These are phyloP conservation scores for Sarcomyxa edulis DNA, from an alignment of 768 basidiomycete species.

Conservation along the genomic window DNA sequence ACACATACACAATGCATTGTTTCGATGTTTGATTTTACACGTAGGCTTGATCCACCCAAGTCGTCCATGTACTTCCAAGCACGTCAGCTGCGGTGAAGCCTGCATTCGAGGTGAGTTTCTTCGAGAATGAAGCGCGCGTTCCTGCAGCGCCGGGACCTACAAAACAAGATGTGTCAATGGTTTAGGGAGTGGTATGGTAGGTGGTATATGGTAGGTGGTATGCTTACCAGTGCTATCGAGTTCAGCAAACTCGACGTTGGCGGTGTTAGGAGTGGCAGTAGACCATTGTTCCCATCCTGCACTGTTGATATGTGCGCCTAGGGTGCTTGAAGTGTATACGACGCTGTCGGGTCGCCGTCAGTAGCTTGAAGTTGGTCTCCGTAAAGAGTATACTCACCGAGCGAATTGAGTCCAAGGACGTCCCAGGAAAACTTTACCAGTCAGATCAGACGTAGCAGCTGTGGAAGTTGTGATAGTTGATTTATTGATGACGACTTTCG, in stretches of 20 bases:
- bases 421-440: constrained; percentile 18
- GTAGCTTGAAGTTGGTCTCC: neutral
- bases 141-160: no score
- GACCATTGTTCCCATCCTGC: constrained; percentile 22
- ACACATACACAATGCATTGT: no score
- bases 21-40: no score
- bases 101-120: no score
- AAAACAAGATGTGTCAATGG: no score
- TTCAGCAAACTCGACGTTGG: constrained; percentile 20
- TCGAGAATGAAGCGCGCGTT: no score
- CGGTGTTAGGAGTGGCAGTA: constrained; percentile 19
- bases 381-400: constrained; percentile 3
- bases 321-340: constrained; percentile 15
- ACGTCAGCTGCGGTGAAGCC: no score
- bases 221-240: constrained; percentile 15
- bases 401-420: constrained; percentile 20
- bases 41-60: no score
- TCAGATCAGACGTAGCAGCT: constrained; percentile 12
- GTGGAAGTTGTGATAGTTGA: constrained; percentile 14
- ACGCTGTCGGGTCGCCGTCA: constrained; percentile 11
- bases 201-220: neutral
- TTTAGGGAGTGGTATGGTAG: no score
- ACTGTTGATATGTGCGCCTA: constrained; percentile 18
- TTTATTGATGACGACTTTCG: constrained; percentile 18
- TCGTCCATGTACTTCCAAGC: no score